Evolutionary conservation across 2,329 filamentous ascomycete genomes (phyloP), one percentile per base, ranked within the genome.

Genomic region (Aspergillus neotritici): DNA sequence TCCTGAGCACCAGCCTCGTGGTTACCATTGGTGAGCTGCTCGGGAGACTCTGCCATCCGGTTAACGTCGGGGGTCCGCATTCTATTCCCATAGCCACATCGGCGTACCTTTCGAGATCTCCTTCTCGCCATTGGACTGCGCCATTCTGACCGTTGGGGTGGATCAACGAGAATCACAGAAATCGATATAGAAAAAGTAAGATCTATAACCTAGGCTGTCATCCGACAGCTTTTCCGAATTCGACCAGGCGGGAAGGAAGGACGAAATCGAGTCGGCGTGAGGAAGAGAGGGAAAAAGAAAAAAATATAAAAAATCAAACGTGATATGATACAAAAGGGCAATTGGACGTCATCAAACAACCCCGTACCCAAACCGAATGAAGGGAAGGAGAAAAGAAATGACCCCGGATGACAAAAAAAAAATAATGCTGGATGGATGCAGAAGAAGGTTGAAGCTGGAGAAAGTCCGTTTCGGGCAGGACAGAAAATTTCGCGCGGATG

Each of bases 401-500:
- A 25, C 17, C 17, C 17, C 17, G 17, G 17, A 17, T 17, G 5
- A 17, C 17, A 3, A 17, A 17, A 43, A 51, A 30, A 49, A 41
- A n/a, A n/a, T n/a, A n/a, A n/a, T n/a, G n/a, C 43, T 41, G 46
- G 49, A 36, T 42, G 41, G 43, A 49, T 41, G 48, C 45, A 48
- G 47, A 52, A n/a, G n/a, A 43, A 45, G 47, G 38, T 42, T 52
- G 52, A 55, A 54, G 48, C 52, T 56, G 57, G 57, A 59, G 52
- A 54, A 57, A 47, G 41, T 34, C 45, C 34, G 54, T 25, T 25
- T 25, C 49, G 49, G 52, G 46, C 47, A 48, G 45, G 44, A 53
- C 54, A 64, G 63, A 67, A 68, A 68, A 67, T 67, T 68, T 68
- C 61, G 62, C 21, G 21, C 60, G 60, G 63, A 58, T 57, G 55